These are phyloP conservation scores for Beauveria sp. DNA, from an alignment of 2,329 filamentous ascomycete species.

Conservation along the genomic window DNA sequence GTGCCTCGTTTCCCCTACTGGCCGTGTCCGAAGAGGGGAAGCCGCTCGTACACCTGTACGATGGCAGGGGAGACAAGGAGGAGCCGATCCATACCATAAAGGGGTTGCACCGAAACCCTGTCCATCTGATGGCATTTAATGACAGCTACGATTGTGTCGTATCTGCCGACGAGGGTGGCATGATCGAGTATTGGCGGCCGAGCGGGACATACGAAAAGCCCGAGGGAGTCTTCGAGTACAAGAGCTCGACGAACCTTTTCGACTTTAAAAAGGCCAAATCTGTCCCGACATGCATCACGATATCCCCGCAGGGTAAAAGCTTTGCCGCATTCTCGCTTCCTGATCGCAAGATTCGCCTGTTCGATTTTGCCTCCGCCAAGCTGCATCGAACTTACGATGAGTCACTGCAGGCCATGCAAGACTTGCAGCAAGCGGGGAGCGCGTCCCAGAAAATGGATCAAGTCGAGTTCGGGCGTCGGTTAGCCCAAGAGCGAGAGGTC, in stretches of 20 bases:
- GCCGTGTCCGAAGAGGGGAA: slow-evolving; percentile 73
- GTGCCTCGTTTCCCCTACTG: slow-evolving; percentile 78
- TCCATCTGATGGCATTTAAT: slow-evolving; percentile 85
- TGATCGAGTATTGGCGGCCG: slow-evolving; percentile 95
- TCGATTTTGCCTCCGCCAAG: slow-evolving; percentile 85
- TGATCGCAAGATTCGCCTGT: slow-evolving; percentile 85
- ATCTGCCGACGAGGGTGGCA: slow-evolving; percentile 80
- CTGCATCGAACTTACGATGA: slow-evolving; percentile 92
- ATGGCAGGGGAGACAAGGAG: slow-evolving; percentile 76
- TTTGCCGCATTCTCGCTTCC: slow-evolving; percentile 89
- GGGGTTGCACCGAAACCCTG: slow-evolving; percentile 71
- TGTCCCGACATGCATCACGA: slow-evolving; percentile 68
- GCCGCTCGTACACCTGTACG: slow-evolving; percentile 72
- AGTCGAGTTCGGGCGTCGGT: slow-evolving; percentile 81
- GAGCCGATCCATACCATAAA: slow-evolving; percentile 70
- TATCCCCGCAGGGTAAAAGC: slow-evolving; percentile 79
- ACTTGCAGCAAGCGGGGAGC: slow-evolving; percentile 94
- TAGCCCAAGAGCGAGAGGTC: slow-evolving; percentile 80
- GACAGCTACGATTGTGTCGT: slow-evolving; percentile 81
- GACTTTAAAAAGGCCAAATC: slow-evolving; percentile 96
- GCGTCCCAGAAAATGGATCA: slow-evolving; percentile 74
- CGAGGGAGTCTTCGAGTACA: slow-evolving; percentile 82
- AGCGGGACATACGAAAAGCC: slow-evolving; percentile 80
- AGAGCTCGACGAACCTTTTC: slow-evolving; percentile 89
- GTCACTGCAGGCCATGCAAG: slow-evolving; percentile 77